Percentiles rank a stretch among this genome's conserved stretches.
phyloP scores from a whole-genome alignment of 495 filamentous ascomycete genomes.

The Platismatia glauca region DNA sequence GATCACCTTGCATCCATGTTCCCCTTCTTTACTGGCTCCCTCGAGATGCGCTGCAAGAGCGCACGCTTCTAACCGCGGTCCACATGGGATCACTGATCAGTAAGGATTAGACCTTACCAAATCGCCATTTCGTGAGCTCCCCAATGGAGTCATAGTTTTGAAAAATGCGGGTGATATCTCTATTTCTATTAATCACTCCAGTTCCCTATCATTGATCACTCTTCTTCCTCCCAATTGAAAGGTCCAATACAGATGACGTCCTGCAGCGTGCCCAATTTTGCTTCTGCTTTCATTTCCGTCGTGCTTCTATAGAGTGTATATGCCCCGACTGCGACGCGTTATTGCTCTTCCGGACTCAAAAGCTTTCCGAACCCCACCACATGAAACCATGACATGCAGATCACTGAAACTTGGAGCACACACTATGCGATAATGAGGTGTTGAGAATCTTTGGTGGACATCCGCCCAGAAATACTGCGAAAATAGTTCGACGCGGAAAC shows the following conservation, averaged over 20 bases:
- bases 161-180: neutral
- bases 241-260: constrained; percentile 4
- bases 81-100: neutral
- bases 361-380: neutral
- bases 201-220: constrained; percentile 2
- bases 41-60: neutral
- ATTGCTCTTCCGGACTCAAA: neutral
- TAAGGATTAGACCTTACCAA: neutral
- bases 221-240: neutral
- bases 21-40: constrained; percentile 13
- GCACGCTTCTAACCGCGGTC: constrained; percentile 13
- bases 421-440: constrained; percentile 4
- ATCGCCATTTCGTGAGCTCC: constrained; percentile 12
- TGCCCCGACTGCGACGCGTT: constrained; percentile 5
- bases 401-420: neutral
- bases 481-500: neutral
- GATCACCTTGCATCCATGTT: constrained; percentile 1
- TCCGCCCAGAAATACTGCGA: neutral
- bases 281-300: too few species aligned
- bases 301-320: constrained; percentile 1
- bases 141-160: constrained; percentile 16
- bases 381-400: neutral
- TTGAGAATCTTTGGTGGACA: constrained; percentile 4
- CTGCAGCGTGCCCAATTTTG: too few species aligned
- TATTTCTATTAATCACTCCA: constrained; percentile 10